These are phyloP conservation scores for Malbranchea cinnamomea DNA, from an alignment of 2,329 filamentous ascomycete genomes.

Conservation along the genomic window DNA sequence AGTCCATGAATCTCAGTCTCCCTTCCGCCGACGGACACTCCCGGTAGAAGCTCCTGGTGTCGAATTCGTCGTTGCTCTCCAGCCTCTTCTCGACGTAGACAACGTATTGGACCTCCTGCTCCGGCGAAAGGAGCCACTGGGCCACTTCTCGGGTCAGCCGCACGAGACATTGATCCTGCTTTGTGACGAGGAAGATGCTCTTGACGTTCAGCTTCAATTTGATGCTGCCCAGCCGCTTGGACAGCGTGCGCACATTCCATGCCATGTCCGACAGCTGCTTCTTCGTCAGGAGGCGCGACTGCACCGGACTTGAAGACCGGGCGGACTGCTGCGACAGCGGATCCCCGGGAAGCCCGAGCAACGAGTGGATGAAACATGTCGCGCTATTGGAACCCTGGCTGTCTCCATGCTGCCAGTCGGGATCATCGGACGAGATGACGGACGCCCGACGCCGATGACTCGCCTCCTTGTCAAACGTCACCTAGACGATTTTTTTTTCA, in stretches of 20 bases:
- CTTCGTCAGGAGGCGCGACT: conserved; percentile 76
- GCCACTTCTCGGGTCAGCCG: conserved; percentile 61
- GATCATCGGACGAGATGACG: conserved; percentile 32
- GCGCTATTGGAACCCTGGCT: conserved; percentile 33
- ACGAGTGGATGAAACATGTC: conserved; percentile 48
- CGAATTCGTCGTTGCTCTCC: conserved; percentile 55
- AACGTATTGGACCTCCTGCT: conserved; percentile 52
- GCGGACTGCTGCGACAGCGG: too few species aligned
- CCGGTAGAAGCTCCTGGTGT: conserved; percentile 51
- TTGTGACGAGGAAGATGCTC: conserved; percentile 77
- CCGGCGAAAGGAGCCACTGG: conserved; percentile 62
- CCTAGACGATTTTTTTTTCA: too few species aligned
- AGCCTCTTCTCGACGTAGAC: conserved; percentile 73
- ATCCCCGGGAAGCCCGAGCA: conserved; percentile 32
- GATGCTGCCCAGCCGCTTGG: conserved; percentile 70
- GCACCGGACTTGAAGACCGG: too few species aligned
- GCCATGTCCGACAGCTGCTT: conserved; percentile 94
- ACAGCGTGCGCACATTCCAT: conserved; percentile 82
- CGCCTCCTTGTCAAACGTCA: conserved; percentile 25
- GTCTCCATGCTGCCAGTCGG: conserved; percentile 21
- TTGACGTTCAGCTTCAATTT: conserved; percentile 67
- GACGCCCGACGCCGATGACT: conserved; percentile 46
- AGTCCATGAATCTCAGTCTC: conserved; percentile 70
- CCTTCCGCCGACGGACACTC: conserved; percentile 40
- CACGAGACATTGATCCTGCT: conserved; percentile 72